Conservation (phyloP, 2,329 filamentous ascomycete species). For the Bisporella sp. region DNA sequence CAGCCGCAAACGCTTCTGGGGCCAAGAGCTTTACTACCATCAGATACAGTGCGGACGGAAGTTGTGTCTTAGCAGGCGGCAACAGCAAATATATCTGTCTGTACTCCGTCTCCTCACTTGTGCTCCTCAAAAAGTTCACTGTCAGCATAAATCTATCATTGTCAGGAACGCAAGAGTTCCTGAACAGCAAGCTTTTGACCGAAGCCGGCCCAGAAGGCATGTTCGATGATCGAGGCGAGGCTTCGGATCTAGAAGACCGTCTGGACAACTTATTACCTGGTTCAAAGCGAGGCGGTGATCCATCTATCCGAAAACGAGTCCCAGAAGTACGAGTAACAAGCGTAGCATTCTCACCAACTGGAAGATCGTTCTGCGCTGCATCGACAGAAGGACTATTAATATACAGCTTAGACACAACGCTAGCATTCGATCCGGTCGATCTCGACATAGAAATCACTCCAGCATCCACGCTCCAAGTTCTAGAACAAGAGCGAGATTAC, state of each 20-base stretch:
- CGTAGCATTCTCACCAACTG: slow-evolving; percentile 82
- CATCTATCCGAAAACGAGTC: slow-evolving; percentile 66
- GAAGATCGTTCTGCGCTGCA: slow-evolving; percentile 86
- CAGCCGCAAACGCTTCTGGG: slow-evolving; percentile 82
- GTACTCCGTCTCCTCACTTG: slow-evolving; percentile 90
- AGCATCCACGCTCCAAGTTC: slow-evolving; percentile 65
- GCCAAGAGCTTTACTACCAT: slow-evolving; percentile 89
- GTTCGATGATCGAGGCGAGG: slow-evolving; percentile 83
- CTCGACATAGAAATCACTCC: slow-evolving; percentile 92
- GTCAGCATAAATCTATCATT: slow-evolving; percentile 94
- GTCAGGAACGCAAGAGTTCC: slow-evolving; percentile 91
- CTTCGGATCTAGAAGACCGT: slow-evolving; percentile 81
- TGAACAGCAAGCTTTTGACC: slow-evolving; percentile 87
- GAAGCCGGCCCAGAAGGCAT: slow-evolving; percentile 80
- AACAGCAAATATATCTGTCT: slow-evolving; percentile 99
- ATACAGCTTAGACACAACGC: slow-evolving; percentile 78
- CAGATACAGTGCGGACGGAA: slow-evolving; percentile 86
- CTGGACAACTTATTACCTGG: slow-evolving; percentile 76
- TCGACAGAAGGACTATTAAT: slow-evolving; percentile 91
- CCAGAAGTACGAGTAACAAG: slow-evolving; percentile 81
- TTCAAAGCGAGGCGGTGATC: slow-evolving; percentile 75
- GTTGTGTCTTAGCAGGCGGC: slow-evolving; percentile 81
- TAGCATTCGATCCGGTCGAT: slow-evolving; percentile 93
- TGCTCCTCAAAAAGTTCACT: slow-evolving; percentile 89
- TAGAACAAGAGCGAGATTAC: slow-evolving; percentile 67